Conservation (phyloP, 2,329 filamentous ascomycete genomes). For the Exophiala bonariae region DNA sequence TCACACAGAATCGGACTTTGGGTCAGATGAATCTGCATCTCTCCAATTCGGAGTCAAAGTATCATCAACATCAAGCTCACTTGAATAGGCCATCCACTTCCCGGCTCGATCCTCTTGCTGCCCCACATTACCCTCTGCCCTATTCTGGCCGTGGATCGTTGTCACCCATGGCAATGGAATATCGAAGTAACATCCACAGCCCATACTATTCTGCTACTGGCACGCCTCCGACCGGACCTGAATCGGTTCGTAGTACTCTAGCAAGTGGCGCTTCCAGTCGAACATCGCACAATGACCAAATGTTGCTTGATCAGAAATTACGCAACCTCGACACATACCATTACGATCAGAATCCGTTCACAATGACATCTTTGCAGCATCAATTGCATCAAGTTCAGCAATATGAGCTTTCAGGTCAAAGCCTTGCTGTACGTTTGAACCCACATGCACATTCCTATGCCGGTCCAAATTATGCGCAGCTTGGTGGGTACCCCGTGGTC, state of each 20-base stretch:
- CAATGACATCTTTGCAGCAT: slow-evolving; percentile 28
- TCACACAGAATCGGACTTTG: not conserved
- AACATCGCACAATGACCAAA: slow-evolving; percentile 43
- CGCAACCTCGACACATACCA: slow-evolving; percentile 41
- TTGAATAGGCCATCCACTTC: slow-evolving; percentile 30
- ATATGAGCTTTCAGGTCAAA: slow-evolving; percentile 34
- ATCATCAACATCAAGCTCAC: slow-evolving; percentile 29
- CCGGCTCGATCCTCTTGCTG: slow-evolving; percentile 30
- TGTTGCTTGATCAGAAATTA: slow-evolving; percentile 50
- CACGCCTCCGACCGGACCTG: slow-evolving; percentile 39
- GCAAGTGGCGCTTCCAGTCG: slow-evolving; percentile 39
- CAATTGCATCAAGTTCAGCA: slow-evolving; percentile 34
- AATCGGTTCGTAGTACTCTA: slow-evolving; percentile 45
- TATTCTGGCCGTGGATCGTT: slow-evolving; percentile 45
- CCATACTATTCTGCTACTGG: slow-evolving; percentile 48
- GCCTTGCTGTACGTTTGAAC: slow-evolving; percentile 32
- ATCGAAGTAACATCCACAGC: slow-evolving; percentile 45
- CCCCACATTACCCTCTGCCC: slow-evolving; percentile 40
- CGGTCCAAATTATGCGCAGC: slow-evolving; percentile 27
- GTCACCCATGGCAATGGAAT: slow-evolving; percentile 46
- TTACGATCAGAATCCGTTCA: slow-evolving; percentile 15
- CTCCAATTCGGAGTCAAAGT: slow-evolving; percentile 30
- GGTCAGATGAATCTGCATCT: slow-evolving; percentile 27
- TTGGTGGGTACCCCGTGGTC: slow-evolving; percentile 1
- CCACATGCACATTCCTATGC: slow-evolving; percentile 39